Evolutionary conservation across 140 eudicot species (phyloP), one percentile per base, ranked within the genome.

Genomic region (Stevia rebaudiana): DNA sequence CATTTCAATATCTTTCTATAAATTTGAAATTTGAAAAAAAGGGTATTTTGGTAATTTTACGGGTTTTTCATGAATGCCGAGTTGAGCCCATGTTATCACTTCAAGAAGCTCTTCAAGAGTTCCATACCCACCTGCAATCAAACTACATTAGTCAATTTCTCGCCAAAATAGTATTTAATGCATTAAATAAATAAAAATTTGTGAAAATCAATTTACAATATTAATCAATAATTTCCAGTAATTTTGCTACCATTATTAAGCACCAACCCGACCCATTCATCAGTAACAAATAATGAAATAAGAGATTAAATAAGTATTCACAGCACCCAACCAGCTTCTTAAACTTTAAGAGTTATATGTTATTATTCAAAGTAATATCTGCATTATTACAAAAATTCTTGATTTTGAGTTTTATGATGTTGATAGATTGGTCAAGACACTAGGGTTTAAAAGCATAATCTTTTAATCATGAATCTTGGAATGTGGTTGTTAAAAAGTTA

Each of bases 41-140:
- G 39, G 59, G 67, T 57, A 46, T 60, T 56, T 61, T 39, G 43
- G 24, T 12, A 2, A 24, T 25, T 60, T 40, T 81, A 87, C 92
- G 55, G 95, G 92, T 74, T 87, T 87, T 61, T 87, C 92, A 65
- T 83, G 95, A 65, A 87, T 87, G 49, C 95, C 92, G 17, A 87
- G 88, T 70, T 87, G 95, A 65, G 95, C 95, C 95, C 95, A 87
- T 31, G 95, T 83, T 67, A 87, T 87, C 24, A 87, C 92, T 76
- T 87, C 95, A 68, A 87, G 95, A 37, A 87, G 80, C 74, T 87
- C 95, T 65, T 87, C 95, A 64, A 87, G 87, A 43, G 95, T 87
- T 37, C 92, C 95, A 84, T 87, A 87, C 47, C 95, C 95, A 63
- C 95, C 95, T 87, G 80, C 65, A 81, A 31, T 22, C 41, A 77